These are phyloP conservation scores for Fusarium armeniacum DNA, from an alignment of 2,329 filamentous ascomycete genomes.

Conservation along the genomic window DNA sequence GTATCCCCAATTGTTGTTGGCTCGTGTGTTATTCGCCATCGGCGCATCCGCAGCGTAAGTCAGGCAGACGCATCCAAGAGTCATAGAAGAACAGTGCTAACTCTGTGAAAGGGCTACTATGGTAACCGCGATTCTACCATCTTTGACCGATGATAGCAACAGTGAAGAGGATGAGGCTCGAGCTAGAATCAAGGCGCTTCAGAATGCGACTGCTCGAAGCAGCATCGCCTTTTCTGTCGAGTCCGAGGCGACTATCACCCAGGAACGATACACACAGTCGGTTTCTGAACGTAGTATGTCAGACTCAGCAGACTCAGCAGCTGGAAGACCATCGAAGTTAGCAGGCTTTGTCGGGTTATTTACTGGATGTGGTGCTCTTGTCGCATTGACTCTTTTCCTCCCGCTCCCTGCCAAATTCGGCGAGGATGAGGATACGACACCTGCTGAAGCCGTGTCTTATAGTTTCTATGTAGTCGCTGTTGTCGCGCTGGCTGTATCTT, in stretches of 20 bases:
- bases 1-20: slow-evolving; percentile 89
- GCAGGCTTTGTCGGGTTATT: slow-evolving; percentile 93
- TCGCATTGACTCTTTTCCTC: slow-evolving; percentile 85
- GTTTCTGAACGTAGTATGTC: slow-evolving; percentile 50
- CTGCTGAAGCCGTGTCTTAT: slow-evolving; percentile 80
- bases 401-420: slow-evolving; percentile 87
- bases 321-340: slow-evolving; percentile 70
- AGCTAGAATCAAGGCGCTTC: slow-evolving; percentile 54
- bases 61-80: not conserved
- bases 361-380: slow-evolving; percentile 89
- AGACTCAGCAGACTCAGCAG: slow-evolving; percentile 46
- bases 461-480: slow-evolving; percentile 89
- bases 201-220: slow-evolving; percentile 60
- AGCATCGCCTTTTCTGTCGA: slow-evolving; percentile 77
- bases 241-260: slow-evolving; percentile 82
- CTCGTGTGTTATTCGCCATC: slow-evolving; percentile 87
- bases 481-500: slow-evolving; percentile 78
- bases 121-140: slow-evolving; percentile 94
- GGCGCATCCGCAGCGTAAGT: slow-evolving; percentile 88
- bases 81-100: slow-evolving; percentile 27
- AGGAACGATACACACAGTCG: slow-evolving; percentile 66
- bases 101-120: slow-evolving; percentile 76
- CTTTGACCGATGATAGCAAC: slow-evolving; percentile 68
- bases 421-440: slow-evolving; percentile 77
- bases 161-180: slow-evolving; percentile 46